phyloP scores from a whole-genome alignment of 805 yeast genomes.

The Sporopachydermia lactativora region DNA sequence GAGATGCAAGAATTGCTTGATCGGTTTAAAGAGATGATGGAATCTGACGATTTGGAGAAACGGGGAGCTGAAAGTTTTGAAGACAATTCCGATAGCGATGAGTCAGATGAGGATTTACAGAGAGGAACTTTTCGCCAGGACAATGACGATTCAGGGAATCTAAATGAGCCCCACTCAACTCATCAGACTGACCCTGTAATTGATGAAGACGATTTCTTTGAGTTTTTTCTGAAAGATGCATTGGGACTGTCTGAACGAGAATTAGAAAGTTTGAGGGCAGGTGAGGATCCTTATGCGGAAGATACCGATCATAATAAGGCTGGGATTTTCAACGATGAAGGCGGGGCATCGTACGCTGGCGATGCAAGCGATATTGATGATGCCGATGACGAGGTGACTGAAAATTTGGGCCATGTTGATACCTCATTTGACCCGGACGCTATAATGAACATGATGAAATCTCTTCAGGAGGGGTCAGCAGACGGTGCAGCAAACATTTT shows the following conservation, averaged over 20 bases:
- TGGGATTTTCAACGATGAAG: background rate
- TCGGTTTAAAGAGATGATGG: background rate
- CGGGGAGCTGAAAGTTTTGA: constrained; percentile 13
- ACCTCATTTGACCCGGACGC: constrained; percentile 5
- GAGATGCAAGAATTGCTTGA: background rate
- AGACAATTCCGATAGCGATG: constrained; percentile 15
- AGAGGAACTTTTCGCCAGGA: background rate
- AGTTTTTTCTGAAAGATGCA: constrained; percentile 43
- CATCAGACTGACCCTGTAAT: constrained; percentile 27
- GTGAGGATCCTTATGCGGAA: constrained; percentile 3
- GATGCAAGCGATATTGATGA: constrained; percentile 8
- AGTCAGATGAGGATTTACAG: background rate
- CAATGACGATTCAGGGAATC: constrained; percentile 9
- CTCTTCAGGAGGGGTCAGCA: constrained; percentile 8
- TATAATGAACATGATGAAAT: background rate
- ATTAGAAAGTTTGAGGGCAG: constrained; percentile 24
- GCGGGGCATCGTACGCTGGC: constrained; percentile 3
- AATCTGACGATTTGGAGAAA: constrained; percentile 10
- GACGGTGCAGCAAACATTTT: constrained; percentile 3
- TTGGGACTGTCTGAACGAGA: constrained; percentile 33
- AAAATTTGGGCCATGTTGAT: constrained; percentile 4
- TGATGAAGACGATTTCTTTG: constrained; percentile 59
- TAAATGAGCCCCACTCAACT: constrained; percentile 12
- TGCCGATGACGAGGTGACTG: constrained; percentile 8
- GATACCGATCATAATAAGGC: background rate